These are phyloP conservation scores for Spergularia bocconei DNA, from an alignment of 148 eudicot species.

Conservation along the genomic window DNA sequence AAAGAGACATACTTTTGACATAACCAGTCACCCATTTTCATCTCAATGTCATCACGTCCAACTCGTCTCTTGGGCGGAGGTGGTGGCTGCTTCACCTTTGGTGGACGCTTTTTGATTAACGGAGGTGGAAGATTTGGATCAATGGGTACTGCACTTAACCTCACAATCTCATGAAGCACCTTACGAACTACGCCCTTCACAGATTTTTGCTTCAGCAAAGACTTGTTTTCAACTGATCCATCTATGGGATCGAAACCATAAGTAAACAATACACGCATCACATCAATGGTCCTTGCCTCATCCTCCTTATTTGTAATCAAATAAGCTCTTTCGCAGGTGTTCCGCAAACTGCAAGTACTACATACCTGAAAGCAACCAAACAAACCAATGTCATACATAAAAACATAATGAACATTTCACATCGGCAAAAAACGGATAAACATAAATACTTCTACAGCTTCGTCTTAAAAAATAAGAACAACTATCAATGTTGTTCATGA, in stretches of 20 bases:
- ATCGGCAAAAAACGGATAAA: not conserved
- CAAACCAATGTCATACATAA: not conserved
- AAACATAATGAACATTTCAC: not conserved
- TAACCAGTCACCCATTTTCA: constrained; percentile 98
- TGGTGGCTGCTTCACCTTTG: constrained; percentile 96
- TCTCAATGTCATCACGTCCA: constrained; percentile 91
- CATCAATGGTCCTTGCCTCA: constrained; percentile 87
- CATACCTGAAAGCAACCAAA: constrained; percentile 60
- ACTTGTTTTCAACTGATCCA: constrained; percentile 68
- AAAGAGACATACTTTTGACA: constrained; percentile 75
- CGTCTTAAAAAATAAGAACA: not conserved
- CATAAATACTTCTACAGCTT: not conserved
- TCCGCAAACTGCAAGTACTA: constrained; percentile 90
- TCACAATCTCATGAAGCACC: constrained; percentile 78
- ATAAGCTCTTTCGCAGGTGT: constrained; percentile 81
- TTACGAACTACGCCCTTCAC: constrained; percentile 70
- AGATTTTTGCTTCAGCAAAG: constrained; percentile 68
- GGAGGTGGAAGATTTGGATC: constrained; percentile 98
- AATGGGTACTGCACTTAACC: constrained; percentile 88
- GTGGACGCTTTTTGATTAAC: constrained; percentile 75
- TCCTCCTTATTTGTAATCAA: constrained; percentile 87
- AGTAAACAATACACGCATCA: constrained; percentile 73
- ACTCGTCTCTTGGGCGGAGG: constrained; percentile 87
- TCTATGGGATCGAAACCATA: constrained; percentile 82
- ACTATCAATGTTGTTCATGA: not conserved